Percentiles rank a stretch among this genome's conserved stretches.
phyloP scores from a whole-genome alignment of 2,329 filamentous ascomycete genomes.

The Exserohilum rostratum region DNA sequence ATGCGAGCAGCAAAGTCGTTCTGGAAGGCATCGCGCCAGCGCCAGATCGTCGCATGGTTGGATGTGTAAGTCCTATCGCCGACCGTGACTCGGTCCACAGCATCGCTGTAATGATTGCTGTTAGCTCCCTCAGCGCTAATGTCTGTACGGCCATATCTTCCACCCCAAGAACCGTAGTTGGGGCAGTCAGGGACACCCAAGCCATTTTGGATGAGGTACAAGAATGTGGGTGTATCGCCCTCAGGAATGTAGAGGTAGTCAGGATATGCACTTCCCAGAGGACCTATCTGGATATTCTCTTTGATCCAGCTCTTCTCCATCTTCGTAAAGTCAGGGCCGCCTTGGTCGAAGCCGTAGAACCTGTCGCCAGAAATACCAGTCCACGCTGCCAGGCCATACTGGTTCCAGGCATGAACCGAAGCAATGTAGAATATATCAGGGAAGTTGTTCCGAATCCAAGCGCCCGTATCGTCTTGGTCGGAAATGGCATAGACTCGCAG shows the following conservation, averaged over 20 bases:
- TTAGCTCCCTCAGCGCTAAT: conserved; percentile 42
- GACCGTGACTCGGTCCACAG: conserved; percentile 46
- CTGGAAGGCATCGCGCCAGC: conserved; percentile 61
- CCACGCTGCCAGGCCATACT: conserved; percentile 63
- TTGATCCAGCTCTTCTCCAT: conserved; percentile 60
- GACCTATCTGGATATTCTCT: conserved; percentile 60
- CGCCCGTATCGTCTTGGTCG: conserved; percentile 64
- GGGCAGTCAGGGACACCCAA: conserved; percentile 56
- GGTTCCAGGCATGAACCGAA: conserved; percentile 62
- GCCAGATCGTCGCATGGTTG: conserved; percentile 60
- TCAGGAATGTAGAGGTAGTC: conserved; percentile 61
- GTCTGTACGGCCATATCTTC: conserved; percentile 50
- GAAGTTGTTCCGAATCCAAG: conserved; percentile 62
- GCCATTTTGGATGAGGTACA: conserved; percentile 58
- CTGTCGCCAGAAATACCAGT: conserved; percentile 60
- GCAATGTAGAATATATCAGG: conserved; percentile 63
- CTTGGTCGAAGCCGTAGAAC: conserved; percentile 56
- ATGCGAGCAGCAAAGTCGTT: conserved; percentile 58
- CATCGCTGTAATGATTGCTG: conserved; percentile 49
- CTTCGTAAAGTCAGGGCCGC: conserved; percentile 56
- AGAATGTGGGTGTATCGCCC: conserved; percentile 59
- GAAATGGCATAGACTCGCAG: conserved; percentile 57
- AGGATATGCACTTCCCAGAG: conserved; percentile 50
- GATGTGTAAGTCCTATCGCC: conserved; percentile 45
- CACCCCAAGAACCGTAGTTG: conserved; percentile 58